These are phyloP conservation scores for Metrosideros polymorpha DNA, from an alignment of 441 rosid species.

Conservation along the genomic window DNA sequence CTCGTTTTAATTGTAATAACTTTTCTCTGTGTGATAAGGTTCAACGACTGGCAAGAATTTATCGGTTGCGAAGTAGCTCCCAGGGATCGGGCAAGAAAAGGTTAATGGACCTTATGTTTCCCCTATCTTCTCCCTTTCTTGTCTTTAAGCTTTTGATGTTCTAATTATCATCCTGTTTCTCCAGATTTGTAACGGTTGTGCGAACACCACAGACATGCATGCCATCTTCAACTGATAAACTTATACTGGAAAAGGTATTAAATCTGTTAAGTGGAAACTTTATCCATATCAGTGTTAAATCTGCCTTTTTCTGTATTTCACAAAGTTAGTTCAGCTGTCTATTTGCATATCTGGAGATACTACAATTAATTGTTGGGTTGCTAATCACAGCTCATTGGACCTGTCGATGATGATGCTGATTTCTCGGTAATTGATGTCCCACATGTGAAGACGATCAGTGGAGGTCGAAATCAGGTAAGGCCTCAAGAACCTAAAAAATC, in stretches of 20 bases:
- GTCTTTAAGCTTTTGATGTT: background rate
- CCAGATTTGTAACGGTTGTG: slow-evolving; percentile 58
- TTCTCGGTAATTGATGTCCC: slow-evolving; percentile 37
- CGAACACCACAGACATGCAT: slow-evolving; percentile 61
- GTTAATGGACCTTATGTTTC: slow-evolving; percentile 8
- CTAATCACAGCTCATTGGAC: slow-evolving; percentile 57
- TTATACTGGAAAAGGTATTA: slow-evolving; percentile 64
- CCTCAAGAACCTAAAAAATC: slow-evolving; percentile 7
- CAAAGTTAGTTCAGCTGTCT: background rate
- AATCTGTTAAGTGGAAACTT: background rate
- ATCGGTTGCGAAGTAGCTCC: slow-evolving; percentile 45
- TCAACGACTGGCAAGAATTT: slow-evolving; percentile 62
- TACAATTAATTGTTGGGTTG: background rate
- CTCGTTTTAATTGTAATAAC: background rate
- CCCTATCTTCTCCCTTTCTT: background rate
- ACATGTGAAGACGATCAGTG: slow-evolving; percentile 22
- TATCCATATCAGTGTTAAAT: background rate
- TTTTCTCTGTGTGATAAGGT: slow-evolving; percentile 19
- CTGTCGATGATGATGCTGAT: slow-evolving; percentile 45
- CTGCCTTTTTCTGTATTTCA: background rate
- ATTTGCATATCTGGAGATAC: background rate
- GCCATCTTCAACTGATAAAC: slow-evolving; percentile 67
- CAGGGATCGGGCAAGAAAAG: slow-evolving; percentile 85
- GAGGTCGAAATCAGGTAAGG: slow-evolving; percentile 20
- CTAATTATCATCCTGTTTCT: background rate